Evolutionary conservation across 805 yeast genomes (phyloP).

Genomic region (Teunomyces gatunensis): DNA sequence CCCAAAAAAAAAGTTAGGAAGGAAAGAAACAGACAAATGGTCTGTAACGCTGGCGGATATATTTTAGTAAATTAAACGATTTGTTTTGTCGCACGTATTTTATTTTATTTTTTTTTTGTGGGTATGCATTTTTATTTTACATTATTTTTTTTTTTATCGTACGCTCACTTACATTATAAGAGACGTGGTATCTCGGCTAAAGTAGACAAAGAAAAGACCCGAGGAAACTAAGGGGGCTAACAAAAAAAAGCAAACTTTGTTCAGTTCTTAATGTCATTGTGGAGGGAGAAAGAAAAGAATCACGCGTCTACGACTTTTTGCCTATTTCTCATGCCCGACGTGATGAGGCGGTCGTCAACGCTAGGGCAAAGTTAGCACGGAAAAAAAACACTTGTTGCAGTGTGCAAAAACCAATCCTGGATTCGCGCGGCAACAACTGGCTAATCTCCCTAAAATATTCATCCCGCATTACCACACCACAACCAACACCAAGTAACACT

Average conservation of each 20-base stretch:
- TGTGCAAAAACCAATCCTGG: neutral
- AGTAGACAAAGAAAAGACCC: no score
- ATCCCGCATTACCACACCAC: neutral
- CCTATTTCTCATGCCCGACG: neutral
- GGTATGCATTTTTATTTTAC: neutral
- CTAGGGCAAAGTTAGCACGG: neutral
- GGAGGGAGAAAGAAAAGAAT: no score
- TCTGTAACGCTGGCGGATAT: neutral
- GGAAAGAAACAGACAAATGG: neutral
- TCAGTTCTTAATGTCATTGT: no score
- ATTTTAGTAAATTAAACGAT: neutral
- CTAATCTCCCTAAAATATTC: neutral
- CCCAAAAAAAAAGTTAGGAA: neutral
- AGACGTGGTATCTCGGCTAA: no score
- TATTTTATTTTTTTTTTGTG: neutral
- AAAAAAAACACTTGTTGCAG: neutral
- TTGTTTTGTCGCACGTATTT: neutral
- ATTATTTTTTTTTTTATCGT: neutral
- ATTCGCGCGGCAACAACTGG: neutral
- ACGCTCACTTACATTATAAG: neutral
- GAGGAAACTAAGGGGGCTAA: no score
- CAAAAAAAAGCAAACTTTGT: no score
- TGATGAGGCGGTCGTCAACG: neutral
- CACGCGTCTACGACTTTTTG: no score
- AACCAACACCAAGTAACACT: no score